Base-by-base conservation (phyloP, 768 basidiomycete species). In the Daedalea quercina region DNA sequence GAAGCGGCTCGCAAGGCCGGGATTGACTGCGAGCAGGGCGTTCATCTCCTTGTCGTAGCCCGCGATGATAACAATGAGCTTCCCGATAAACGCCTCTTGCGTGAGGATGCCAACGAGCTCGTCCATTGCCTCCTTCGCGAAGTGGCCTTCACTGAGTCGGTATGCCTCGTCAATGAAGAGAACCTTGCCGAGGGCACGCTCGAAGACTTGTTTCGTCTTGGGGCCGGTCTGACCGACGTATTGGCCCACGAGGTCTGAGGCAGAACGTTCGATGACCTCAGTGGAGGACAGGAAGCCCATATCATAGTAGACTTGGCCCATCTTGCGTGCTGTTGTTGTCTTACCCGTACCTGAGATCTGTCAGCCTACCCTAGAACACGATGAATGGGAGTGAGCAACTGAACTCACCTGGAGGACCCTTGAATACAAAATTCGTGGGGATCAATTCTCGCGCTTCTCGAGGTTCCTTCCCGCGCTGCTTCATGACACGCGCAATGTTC, bases 131-230 rank as follows among this genome's bases (percentile, higher is more conserved):
- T 87, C 86, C 61, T 83, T 73, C 1, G 84, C 82, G 56, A 85
- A 87, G 0, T 70, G 77, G 0, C 84, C 84, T 44, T 82, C 72
- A 8, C 72, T 64, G 12, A 87, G 70, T 23, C 84, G 71, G 58
- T 87, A 87, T 0, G 85, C 85, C 55, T 87, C 85, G 50, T 87
- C 85, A 48, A 87, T 73, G 68, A 87, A 87, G 0, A 87, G 70
- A 2, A 87, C 84, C 40, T 76, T 75, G 0, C 85, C 85, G 0
- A 84, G 71, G 0, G 82, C 85, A 61, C 79, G 81, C 44, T 84
- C 80, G 44, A 87, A 78, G 1, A 80, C 59, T 50, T 77, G 71
- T 57, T 67, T 71, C 1, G 81, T 82, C 64, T 85, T 85, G 0
- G 83, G 84, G 0, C 85, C 86, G 0, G 85, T 87, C 0, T 87